Conservation (phyloP, 2,329 filamentous ascomycete species). For the Alternaria rosae region DNA sequence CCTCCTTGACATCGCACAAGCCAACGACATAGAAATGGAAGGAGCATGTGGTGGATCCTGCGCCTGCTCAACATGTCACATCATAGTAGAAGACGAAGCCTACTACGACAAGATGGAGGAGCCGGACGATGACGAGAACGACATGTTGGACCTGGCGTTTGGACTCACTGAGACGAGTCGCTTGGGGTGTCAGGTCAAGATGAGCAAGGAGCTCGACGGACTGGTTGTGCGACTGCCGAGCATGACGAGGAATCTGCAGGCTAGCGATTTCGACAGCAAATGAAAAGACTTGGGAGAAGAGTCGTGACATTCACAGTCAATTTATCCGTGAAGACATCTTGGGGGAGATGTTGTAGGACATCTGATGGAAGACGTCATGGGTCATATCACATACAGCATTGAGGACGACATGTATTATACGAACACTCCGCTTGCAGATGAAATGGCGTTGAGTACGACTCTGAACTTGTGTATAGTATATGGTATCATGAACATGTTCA, state of each 20-base stretch:
- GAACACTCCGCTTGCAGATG: conserved; percentile 24
- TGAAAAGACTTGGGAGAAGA: not conserved
- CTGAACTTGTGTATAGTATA: conserved; percentile 18
- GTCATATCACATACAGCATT: conserved; percentile 1
- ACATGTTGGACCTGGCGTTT: conserved; percentile 79
- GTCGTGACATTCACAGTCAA: not conserved
- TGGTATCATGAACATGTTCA: conserved; percentile 19
- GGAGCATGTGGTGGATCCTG: conserved; percentile 95
- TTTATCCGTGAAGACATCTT: too few species aligned
- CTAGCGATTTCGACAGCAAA: conserved; percentile 75
- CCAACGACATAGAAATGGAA: conserved; percentile 97
- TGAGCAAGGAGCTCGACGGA: conserved; percentile 90
- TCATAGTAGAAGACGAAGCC: conserved; percentile 78
- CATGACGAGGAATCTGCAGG: conserved; percentile 96
- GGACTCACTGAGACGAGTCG: conserved; percentile 85
- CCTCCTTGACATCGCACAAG: conserved; percentile 91
- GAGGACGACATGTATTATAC: conserved; percentile 18
- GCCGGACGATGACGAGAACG: conserved; percentile 57
- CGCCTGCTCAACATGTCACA: conserved; percentile 91
- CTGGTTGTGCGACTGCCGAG: conserved; percentile 83
- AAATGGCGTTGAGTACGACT: conserved; percentile 12
- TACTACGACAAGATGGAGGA: conserved; percentile 76
- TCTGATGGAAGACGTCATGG: not conserved
- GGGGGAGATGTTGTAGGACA: not conserved
- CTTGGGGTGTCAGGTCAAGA: conserved; percentile 87